Base-by-base conservation (phyloP, 345 rosid species). In the Acer yangbiense region DNA sequence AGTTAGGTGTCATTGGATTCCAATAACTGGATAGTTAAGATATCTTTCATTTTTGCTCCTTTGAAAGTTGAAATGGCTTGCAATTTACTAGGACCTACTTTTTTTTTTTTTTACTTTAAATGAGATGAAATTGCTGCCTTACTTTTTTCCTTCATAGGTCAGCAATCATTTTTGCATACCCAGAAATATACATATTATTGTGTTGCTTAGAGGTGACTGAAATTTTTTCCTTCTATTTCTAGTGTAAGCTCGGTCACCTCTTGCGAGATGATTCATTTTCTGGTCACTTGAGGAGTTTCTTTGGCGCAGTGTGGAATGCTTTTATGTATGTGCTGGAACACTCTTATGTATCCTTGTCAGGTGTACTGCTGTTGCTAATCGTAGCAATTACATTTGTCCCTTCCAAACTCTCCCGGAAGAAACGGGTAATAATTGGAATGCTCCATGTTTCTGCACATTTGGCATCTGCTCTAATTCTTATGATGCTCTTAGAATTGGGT, bases 231-330 rank as follows among this genome's bases (percentile, higher is more conserved):
- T 64, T 79, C 50, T 7, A 60, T 86, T 81, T 87, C 73, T 89
- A 96, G 99, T 96, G 99, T 83, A 88, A 94, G 90, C 98, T 96
- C 20, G 83, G 85, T 85, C 98, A 90, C 84, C 86, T 96, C 77
- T 84, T 90, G 85, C 94, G 86, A 86, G 95, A 88, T 57, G 98
- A 94, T 89, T 87, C 98, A 14, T 89, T 96, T 87, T 89, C 93
- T 79, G 98, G 95, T 74, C 98, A 86, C 83, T 52, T 92, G 89
- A 76, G 86, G 90, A 94, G 92, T 79, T 92, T 96, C 92, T 88
- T 94, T 82, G 87, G 87, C 79, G 83, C 97, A 5, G 95, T 90
- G 32, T 85, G 98, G 98, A 87, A 68, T 70, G 82, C 93, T 68
- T 89, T 92, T 84, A 71, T 79, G 70, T 87, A 90, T 75, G 79